These are phyloP conservation scores for Salix arbutifolia DNA, from an alignment of 345 rosid genomes.

Conservation along the genomic window DNA sequence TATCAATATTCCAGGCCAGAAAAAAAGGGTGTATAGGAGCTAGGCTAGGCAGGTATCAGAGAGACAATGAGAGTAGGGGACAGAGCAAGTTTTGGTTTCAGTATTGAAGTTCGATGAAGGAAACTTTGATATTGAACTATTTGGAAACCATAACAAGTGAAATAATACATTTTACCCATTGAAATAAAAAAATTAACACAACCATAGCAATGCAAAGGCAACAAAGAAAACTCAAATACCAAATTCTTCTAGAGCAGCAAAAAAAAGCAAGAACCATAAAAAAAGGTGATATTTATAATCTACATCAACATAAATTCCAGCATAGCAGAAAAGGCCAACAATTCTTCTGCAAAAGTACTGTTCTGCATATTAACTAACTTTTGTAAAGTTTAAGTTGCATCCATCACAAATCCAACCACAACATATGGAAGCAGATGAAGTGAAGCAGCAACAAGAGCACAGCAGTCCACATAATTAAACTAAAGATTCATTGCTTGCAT, in stretches of 20 bases:
- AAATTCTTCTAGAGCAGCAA: background rate
- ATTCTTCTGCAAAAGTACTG: conserved; percentile 4
- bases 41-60: no score
- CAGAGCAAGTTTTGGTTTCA: no score
- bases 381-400: conserved; percentile 17
- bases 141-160: background rate
- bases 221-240: background rate
- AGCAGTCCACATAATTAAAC: conserved; percentile 35
- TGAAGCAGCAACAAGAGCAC: conserved; percentile 39
- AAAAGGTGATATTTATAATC: background rate
- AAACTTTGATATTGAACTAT: no score
- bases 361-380: conserved; percentile 10
- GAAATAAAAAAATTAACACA: background rate
- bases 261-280: conserved; percentile 12
- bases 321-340: conserved; percentile 14
- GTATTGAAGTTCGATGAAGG: no score
- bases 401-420: conserved; percentile 25
- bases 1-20: background rate
- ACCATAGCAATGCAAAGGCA: background rate
- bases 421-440: conserved; percentile 24
- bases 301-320: conserved; percentile 9
- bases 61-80: no score
- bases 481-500: conserved; percentile 34
- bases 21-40: no score
- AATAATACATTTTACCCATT: background rate